Base-by-base conservation (phyloP, 441 rosid species). In the Pelargonium citronellum region DNA sequence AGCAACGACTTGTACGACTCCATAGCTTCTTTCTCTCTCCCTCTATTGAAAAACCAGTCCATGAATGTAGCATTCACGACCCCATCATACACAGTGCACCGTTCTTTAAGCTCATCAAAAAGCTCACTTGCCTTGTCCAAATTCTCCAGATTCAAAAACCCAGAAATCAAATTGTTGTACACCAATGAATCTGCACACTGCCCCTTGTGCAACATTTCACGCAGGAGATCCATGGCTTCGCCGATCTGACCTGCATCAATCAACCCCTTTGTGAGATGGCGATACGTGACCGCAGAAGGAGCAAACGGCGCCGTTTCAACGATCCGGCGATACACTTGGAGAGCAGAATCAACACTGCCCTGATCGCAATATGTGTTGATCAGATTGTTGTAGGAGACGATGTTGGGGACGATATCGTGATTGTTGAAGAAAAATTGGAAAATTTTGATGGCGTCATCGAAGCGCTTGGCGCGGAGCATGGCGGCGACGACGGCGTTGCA, bases 31-130 rank as follows among this genome's bases (percentile, higher is more conserved):
- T 83, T 89, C 67, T 82, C 97, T 57, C 87, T 87, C 20, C 92
- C 96, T 73, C 87, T 86, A 60, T 87, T 87, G 75, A 95, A 91
- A 92, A 94, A 95, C 87, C 93, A 90, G 55, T 95, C 98, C 97
- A 95, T 92, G 76, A 81, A 89, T 0, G 99, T 87, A 0, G 95
- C 97, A 75, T 80, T 87, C 43, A 95, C 92, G 51, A 88, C 86
- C 24, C 97, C 99, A 74, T 95, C 99, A 67, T 95, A 91, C 66
- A 91, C 96, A 37, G 82, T 41, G 68, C 97, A 91, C 80, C 89
- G 85, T 69, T 82, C 85, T 67, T 83, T 87, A 79, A 95, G 77
- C 78, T 95, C 99, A 79, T 82, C 91, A 19, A 91, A 95, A 69
- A 95, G 81, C 79, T 91, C 97, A 61, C 87, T 85, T 0, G 97